A percentile compares a stretch with the other conserved stretches of the same genome.
Evolutionary conservation across 2,329 filamentous ascomycete species (phyloP).

Genomic region (Diaporthe longicolla): DNA sequence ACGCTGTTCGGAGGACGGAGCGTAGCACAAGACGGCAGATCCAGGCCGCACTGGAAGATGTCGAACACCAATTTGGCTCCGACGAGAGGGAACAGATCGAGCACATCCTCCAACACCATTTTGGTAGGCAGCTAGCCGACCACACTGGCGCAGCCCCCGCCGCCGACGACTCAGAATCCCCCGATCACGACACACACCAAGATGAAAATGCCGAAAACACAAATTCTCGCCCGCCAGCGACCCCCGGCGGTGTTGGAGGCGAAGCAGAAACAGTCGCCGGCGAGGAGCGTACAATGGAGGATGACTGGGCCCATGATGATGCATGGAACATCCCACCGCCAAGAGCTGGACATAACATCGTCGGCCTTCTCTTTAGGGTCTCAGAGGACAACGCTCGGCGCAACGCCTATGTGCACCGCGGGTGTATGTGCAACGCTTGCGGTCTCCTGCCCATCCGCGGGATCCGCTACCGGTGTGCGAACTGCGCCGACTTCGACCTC

Average conservation of each 20-base stretch:
- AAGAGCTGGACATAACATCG: conserved; percentile 81
- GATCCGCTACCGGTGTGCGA: conserved; percentile 92
- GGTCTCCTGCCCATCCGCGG: conserved; percentile 90
- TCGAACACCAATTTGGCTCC: conserved; percentile 42
- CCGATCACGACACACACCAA: conserved; percentile 54
- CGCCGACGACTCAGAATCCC: conserved; percentile 58
- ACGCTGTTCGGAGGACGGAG: conserved; percentile 68
- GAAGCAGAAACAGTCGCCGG: conserved; percentile 53
- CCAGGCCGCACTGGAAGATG: conserved; percentile 52
- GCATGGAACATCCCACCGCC: conserved; percentile 56
- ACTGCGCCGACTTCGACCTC: conserved; percentile 95
- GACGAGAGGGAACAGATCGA: conserved; percentile 40
- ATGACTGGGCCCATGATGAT: conserved; percentile 68
- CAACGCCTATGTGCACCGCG: conserved; percentile 92
- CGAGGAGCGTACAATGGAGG: conserved; percentile 55
- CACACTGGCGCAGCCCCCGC: conserved; percentile 46
- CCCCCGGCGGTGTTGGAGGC: conserved; percentile 54
- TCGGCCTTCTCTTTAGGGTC: conserved; percentile 89
- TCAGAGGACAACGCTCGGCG: conserved; percentile 92
- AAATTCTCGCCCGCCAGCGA: conserved; percentile 46
- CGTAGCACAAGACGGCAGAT: conserved; percentile 40
- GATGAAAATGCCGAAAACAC: conserved; percentile 57
- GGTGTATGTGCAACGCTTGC: conserved; percentile 92
- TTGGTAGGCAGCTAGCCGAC: conserved; percentile 42
- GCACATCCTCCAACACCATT: conserved; percentile 38